Conservation (phyloP, 352 stramenopile genomes). For the Peronosclerospora sorghi region DNA sequence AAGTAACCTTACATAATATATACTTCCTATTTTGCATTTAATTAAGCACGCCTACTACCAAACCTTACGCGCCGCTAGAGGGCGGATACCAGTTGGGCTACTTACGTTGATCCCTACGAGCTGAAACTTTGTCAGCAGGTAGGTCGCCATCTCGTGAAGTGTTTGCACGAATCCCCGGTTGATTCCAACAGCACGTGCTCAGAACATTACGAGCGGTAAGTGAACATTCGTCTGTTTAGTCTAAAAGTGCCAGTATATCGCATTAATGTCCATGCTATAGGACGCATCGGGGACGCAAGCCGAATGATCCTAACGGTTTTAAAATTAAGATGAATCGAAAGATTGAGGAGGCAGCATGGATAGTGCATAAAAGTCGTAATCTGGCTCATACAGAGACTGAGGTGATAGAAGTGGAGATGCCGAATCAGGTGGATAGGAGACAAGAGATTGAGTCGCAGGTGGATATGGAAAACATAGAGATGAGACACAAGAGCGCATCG, state of each 20-base stretch:
- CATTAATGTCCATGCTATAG: slow-evolving; percentile 11
- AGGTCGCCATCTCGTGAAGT: too few relatives aligned
- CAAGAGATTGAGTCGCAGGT: slow-evolving; percentile 2
- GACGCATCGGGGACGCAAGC: slow-evolving; percentile 37
- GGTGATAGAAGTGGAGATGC: not conserved
- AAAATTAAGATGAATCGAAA: slow-evolving; percentile 66
- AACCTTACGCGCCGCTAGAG: too few relatives aligned
- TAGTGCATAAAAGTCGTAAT: slow-evolving; percentile 58
- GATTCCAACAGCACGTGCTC: too few relatives aligned
- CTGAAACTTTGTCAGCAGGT: too few relatives aligned
- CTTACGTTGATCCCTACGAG: too few relatives aligned
- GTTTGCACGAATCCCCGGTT: too few relatives aligned
- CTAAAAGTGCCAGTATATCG: not conserved
- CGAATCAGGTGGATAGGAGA: slow-evolving; percentile 6
- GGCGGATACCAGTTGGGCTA: too few relatives aligned
- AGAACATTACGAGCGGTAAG: slow-evolving; percentile 38
- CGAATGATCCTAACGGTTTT: slow-evolving; percentile 53
- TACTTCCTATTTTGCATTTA: too few relatives aligned
- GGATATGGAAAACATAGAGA: not conserved
- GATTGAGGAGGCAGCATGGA: slow-evolving; percentile 51
- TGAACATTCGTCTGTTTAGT: not conserved
- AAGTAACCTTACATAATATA: too few relatives aligned
- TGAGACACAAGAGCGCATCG: not conserved
- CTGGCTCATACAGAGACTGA: slow-evolving; percentile 24
- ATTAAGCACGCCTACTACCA: too few relatives aligned